Evolutionary conservation across 2,329 filamentous ascomycete genomes (phyloP), one percentile per base, ranked within the genome.

Genomic region (Chaetomiaceae sp.): DNA sequence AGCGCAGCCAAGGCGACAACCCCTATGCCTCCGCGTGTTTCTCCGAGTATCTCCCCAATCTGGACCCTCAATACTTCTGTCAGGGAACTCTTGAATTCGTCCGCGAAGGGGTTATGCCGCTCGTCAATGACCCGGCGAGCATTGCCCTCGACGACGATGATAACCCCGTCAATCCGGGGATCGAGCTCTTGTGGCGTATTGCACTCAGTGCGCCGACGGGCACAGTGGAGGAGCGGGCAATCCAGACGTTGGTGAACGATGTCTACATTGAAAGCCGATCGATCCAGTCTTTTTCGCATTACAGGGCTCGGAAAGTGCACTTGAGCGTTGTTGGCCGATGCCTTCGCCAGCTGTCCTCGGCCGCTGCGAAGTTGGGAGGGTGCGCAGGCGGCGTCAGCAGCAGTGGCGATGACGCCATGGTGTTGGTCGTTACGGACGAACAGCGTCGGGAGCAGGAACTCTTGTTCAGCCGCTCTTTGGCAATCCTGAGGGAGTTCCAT

Each of bases 171-270:
- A 75, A 70, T 50, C 76, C 65, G 53, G 78, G 68, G 20, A 71
- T 77, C 35, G 85, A 93, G 56, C 76, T 89, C 47, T 69, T 95
- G n/a, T 95, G 90, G 90, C 79, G 81, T 19, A 79, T 95, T 56
- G 80, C 91, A 27, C 68, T 95, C 43, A 82, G 78, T 14, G 81
- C 86, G 2, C 79, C 81, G 5, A 70, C 77, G 30, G 69, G 75
- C 30, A 76, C 73, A 0, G 81, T 94, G 38, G 86, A 87, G 54
- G 73, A 75, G 17, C 68, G 73, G 42, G 84, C 87, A 1, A 88
- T 85, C 24, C 73, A 72, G 41, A 80, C 81, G 18, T 78, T 95
- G 3, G 87, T 89, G 19, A 66, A 69, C 36, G 75, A 83, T 19
- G 73, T 88, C 11, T 95, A 93, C 59, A 71, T 93, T 27, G 69